Conservation (phyloP, 106 monocot species). For the Acanthochlamys bracteata region DNA sequence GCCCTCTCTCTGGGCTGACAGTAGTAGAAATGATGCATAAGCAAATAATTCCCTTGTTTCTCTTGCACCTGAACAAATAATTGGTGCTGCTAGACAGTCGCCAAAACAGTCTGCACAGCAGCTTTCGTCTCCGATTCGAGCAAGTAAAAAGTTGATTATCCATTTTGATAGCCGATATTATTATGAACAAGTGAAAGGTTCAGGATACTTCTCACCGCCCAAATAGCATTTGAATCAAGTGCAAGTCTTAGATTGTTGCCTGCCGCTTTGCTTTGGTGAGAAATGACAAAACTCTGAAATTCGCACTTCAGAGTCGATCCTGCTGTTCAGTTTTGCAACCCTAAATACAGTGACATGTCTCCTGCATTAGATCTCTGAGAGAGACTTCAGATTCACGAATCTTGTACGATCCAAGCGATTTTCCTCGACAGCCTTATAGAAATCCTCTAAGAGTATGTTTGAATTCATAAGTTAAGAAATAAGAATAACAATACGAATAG, state of each 20-base stretch:
- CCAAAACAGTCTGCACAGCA: slow-evolving; percentile 73
- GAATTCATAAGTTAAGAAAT: too few species aligned
- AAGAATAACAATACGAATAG: too few species aligned
- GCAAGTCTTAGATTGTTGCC: slow-evolving; percentile 24
- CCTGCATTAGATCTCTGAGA: slow-evolving; percentile 37
- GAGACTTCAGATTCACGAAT: slow-evolving; percentile 36
- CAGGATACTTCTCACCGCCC: slow-evolving; percentile 26
- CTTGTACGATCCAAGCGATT: slow-evolving; percentile 37
- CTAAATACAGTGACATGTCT: slow-evolving; percentile 27
- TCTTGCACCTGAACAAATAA: slow-evolving; percentile 76
- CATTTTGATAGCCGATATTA: slow-evolving; percentile 67
- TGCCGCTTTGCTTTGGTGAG: slow-evolving; percentile 16
- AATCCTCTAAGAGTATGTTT: slow-evolving; percentile 4
- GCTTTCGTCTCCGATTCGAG: slow-evolving; percentile 82
- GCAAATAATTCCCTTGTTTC: slow-evolving; percentile 85
- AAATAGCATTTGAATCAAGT: slow-evolving; percentile 61
- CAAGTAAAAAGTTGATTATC: slow-evolving; percentile 72
- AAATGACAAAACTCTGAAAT: slow-evolving; percentile 17
- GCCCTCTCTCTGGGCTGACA: slow-evolving; percentile 68
- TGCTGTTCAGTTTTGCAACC: slow-evolving; percentile 14
- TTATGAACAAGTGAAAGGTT: slow-evolving; percentile 53
- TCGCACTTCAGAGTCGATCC: neutral
- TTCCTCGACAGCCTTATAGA: slow-evolving; percentile 34
- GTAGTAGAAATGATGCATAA: slow-evolving; percentile 38
- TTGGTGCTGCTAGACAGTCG: slow-evolving; percentile 53